phyloP scores from a whole-genome alignment of 2,329 filamentous ascomycete genomes.

The Fusarium odoratissimum region DNA sequence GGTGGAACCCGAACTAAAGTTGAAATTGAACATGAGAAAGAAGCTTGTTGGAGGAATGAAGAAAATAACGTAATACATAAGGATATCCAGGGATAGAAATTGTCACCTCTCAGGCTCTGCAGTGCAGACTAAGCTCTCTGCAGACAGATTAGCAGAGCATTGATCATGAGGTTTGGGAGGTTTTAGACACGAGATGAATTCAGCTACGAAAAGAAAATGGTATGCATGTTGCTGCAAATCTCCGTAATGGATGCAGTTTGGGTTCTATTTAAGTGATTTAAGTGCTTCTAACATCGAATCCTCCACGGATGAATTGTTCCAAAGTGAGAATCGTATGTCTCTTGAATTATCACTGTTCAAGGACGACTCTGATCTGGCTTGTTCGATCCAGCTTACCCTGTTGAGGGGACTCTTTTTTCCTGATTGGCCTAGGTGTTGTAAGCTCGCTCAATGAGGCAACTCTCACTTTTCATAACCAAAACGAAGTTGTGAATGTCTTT shows the following conservation, averaged over 20 bases:
- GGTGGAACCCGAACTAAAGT: not conserved
- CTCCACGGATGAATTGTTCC: not conserved
- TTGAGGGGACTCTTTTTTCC: not conserved
- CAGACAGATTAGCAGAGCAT: not conserved
- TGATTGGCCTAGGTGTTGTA: slow-evolving; percentile 24
- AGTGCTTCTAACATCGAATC: no score
- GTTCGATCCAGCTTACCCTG: not conserved
- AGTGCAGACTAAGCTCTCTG: accelerated
- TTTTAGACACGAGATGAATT: not conserved
- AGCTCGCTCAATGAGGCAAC: slow-evolving; percentile 31
- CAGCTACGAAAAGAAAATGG: not conserved
- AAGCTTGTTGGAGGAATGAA: no score
- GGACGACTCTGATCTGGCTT: not conserved
- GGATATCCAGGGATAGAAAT: not conserved
- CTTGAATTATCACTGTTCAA: not conserved
- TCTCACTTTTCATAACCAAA: not conserved
- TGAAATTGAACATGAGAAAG: slow-evolving; percentile 1
- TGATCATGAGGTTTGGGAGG: no score
- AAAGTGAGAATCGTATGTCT: not conserved
- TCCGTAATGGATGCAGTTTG: not conserved
- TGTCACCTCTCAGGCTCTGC: not conserved
- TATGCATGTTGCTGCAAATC: not conserved
- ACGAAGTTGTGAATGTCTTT: not conserved
- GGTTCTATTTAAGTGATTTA: no score
- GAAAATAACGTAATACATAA: not conserved